Conservation (phyloP, 1,139 yeast species). For the Pichia cactophila region DNA sequence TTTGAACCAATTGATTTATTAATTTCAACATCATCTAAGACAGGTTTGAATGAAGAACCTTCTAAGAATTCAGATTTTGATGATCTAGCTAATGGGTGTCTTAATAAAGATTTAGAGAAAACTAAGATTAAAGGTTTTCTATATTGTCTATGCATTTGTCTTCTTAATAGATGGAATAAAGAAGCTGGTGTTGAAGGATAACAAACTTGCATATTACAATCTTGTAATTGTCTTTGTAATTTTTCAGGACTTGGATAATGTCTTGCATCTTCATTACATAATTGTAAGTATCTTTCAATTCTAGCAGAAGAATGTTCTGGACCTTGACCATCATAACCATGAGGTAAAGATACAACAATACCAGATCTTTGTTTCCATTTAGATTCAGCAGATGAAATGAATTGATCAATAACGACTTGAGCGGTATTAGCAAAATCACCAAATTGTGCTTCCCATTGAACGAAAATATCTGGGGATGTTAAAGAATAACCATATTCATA, state of each 20-base stretch:
- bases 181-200: slow-evolving; percentile 98
- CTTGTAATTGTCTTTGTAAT: slow-evolving; percentile 96
- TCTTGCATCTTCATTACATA: slow-evolving; percentile 95
- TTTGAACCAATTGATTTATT: slow-evolving; percentile 68
- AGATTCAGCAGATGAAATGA: slow-evolving; percentile 92
- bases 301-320: slow-evolving; percentile 99
- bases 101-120: slow-evolving; percentile 88
- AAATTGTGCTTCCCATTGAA: slow-evolving; percentile 99
- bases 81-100: slow-evolving; percentile 98
- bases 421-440: slow-evolving; percentile 99
- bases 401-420: slow-evolving; percentile 95
- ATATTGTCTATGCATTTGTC: slow-evolving; percentile 99
- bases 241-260: slow-evolving; percentile 83
- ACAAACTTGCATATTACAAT: slow-evolving; percentile 94
- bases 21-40: slow-evolving; percentile 83
- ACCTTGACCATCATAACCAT: slow-evolving; percentile 99
- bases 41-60: slow-evolving; percentile 90
- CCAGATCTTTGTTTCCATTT: slow-evolving; percentile 99
- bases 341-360: slow-evolving; percentile 89
- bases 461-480: slow-evolving; percentile 94
- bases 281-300: slow-evolving; percentile 91
- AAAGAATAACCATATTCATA: slow-evolving; percentile 98
- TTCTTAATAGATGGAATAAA: slow-evolving; percentile 91
- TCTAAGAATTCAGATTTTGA: slow-evolving; percentile 76
- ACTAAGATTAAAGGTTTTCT: slow-evolving; percentile 88